These are phyloP conservation scores for Saccharomyces hybrid DNA, from an alignment of 1,139 yeast species.

Conservation along the genomic window DNA sequence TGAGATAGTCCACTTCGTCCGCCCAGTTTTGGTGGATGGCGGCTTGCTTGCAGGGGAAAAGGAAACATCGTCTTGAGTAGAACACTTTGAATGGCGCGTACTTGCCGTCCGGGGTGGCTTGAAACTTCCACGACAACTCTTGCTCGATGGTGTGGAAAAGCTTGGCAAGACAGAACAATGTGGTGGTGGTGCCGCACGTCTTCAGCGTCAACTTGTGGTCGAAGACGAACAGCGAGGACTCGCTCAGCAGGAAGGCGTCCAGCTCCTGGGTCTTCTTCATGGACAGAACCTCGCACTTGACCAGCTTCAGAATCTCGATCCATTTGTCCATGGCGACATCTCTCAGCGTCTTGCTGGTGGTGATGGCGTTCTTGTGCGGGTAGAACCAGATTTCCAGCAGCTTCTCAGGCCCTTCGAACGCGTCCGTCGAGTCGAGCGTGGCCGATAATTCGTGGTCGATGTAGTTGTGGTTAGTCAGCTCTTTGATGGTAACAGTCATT, in stretches of 20 bases:
- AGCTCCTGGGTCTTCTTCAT: conserved; percentile 57
- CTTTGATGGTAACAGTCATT: conserved; percentile 26
- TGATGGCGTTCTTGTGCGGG: conserved; percentile 33
- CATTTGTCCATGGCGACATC: conserved; percentile 59
- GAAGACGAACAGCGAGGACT: conserved; percentile 83
- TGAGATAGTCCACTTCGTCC: conserved; percentile 64
- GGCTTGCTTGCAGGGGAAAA: conserved; percentile 83
- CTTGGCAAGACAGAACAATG: conserved; percentile 66
- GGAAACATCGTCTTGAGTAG: conserved; percentile 83
- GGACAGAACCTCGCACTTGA: conserved; percentile 82
- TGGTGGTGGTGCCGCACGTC: conserved; percentile 95
- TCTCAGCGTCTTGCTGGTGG: conserved; percentile 46
- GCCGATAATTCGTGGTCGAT: conserved; percentile 76
- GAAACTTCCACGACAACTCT: conserved; percentile 35
- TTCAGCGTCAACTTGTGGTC: conserved; percentile 79
- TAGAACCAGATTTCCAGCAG: conserved; percentile 85
- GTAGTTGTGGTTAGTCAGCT: conserved; percentile 40
- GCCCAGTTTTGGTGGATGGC: conserved; percentile 82
- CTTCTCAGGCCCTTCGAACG: conserved; percentile 97
- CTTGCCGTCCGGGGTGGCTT: conserved; percentile 18
- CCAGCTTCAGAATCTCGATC: conserved; percentile 69
- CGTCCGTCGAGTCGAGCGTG: conserved; percentile 74
- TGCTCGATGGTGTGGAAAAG: conserved; percentile 47
- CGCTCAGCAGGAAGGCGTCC: conserved; percentile 84
- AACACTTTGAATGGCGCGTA: conserved; percentile 56